Evolutionary conservation across 2,329 filamentous ascomycete genomes (phyloP).

Genomic region (Clonostachys byssicola): DNA sequence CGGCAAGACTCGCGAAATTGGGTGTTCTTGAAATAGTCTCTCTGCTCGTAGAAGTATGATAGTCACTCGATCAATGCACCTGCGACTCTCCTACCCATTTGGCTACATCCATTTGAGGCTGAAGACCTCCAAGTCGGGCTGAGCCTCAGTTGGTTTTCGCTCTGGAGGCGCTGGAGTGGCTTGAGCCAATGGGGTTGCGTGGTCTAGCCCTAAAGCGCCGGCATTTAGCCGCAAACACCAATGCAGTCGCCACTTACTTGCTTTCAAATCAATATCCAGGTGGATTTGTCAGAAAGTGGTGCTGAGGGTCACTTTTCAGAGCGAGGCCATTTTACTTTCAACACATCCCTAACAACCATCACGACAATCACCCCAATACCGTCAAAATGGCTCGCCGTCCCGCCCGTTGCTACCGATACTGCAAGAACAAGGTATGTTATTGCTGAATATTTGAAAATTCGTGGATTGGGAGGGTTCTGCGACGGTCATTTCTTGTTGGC

Average conservation of each 20-base stretch:
- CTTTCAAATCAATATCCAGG: constrained; percentile 50
- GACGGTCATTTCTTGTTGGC: neutral
- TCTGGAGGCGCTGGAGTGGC: too few relatives aligned
- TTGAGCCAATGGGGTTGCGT: neutral
- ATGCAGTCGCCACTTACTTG: constrained; percentile 19
- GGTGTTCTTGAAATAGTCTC: too few relatives aligned
- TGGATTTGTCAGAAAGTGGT: constrained; percentile 18
- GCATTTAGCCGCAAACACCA: constrained; percentile 27
- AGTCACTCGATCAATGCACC: too few relatives aligned
- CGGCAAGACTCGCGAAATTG: too few relatives aligned
- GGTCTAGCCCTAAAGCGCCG: constrained; percentile 32
- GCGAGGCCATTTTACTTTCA: constrained; percentile 1
- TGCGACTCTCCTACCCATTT: too few relatives aligned
- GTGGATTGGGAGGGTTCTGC: constrained; percentile 4
- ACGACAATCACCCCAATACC: constrained; percentile 41
- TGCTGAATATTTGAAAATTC: constrained; percentile 1
- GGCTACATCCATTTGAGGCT: too few relatives aligned
- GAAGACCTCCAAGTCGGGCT: too few relatives aligned
- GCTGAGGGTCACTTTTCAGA: constrained; percentile 11
- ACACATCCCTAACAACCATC: constrained; percentile 25
- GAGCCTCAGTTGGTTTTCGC: too few relatives aligned
- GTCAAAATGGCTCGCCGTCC: constrained; percentile 99
- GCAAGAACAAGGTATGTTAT: constrained; percentile 97
- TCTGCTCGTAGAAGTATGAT: too few relatives aligned
- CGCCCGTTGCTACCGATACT: constrained; percentile 99